Evolutionary conservation across 805 yeast species (phyloP), one percentile per base, ranked within the genome.

Genomic region (Lipomyces mesembrius): DNA sequence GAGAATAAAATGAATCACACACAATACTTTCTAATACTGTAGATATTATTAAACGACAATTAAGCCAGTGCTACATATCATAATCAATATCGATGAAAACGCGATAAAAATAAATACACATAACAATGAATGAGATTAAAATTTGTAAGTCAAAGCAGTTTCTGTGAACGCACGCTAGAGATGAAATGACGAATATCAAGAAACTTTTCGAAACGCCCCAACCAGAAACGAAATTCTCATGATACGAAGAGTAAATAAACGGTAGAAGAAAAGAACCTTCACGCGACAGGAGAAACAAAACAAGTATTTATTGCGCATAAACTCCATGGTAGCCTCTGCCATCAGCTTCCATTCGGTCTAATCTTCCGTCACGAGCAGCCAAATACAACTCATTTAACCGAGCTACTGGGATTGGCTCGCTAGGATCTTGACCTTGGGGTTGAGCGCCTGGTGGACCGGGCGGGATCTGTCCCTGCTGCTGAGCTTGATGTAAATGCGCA

Each of bases 301-400:
- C 22, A 61, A 14, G 25, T 8, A 17, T 27, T 71, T 77, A 77
- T 69, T 78, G 80, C 58, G 80, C 79, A 64, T 77, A 78, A 22
- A 78, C 80, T 3, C 83, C 83, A 64, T 80, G 81, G 69, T 76
- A 77, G 20, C 79, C 81, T 66, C 80, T 77, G 9, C 85, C 73
- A 60, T 78, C 81, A 17, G 87, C 79, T 37, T 85, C 88, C 64
- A 86, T 76, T 32, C 85, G 77, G 72, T 85, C 88, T 51, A 85
- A 72, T 65, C 84, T 81, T 17, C 86, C 87, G 68, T 84, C 87
- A 66, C 87, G 81, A 11, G 87, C 85, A 62, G 87, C 87, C 43
- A 84, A 73, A 65, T 84, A 82, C 52, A 84, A 75, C 72, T 84
- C 85, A 71, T 86, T 85, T 73, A 85, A 77, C 65, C 85, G 73